Percentiles rank a stretch among this genome's conserved stretches.
Evolutionary conservation across 208 protist genomes (phyloP).

Genomic region (Trichomonas vaginalis): DNA sequence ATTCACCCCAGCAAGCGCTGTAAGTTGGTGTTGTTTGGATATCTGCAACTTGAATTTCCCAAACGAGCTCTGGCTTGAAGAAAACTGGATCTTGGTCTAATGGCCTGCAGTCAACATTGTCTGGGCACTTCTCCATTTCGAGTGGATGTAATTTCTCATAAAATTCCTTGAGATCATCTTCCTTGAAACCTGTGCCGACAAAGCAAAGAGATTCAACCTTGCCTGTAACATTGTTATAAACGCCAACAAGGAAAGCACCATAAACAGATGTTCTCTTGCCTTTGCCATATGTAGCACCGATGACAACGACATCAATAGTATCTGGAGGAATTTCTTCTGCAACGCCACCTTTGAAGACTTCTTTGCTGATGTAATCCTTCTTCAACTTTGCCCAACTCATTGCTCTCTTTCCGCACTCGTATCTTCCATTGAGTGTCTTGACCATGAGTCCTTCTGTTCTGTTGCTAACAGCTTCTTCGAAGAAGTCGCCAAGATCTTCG

Average conservation of each 20-base stretch:
- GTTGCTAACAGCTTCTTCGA: constrained; percentile 62
- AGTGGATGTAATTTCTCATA: constrained; percentile 31
- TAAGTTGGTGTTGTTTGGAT: constrained; percentile 77
- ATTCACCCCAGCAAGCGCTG: constrained; percentile 68
- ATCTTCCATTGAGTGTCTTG: constrained; percentile 69
- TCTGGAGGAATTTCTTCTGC: constrained; percentile 96
- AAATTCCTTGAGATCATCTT: constrained; percentile 64
- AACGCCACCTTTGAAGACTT: constrained; percentile 31
- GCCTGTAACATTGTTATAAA: constrained; percentile 71
- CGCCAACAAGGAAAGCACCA: constrained; percentile 88
- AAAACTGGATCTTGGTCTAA: constrained; percentile 62
- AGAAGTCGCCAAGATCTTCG: constrained; percentile 73
- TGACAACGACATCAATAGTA: constrained; percentile 91
- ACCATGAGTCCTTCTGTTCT: constrained; percentile 90
- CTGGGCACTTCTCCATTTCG: not conserved
- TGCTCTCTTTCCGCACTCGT: constrained; percentile 81
- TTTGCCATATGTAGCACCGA: constrained; percentile 67
- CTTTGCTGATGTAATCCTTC: constrained; percentile 16
- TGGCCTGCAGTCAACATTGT: not conserved
- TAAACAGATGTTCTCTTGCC: constrained; percentile 82
- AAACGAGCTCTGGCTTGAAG: constrained; percentile 69
- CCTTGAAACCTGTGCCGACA: constrained; percentile 79
- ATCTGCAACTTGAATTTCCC: constrained; percentile 94
- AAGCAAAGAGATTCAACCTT: constrained; percentile 90
- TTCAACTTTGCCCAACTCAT: constrained; percentile 84